Evolutionary conservation across 305 asterid species (phyloP), one percentile per base, ranked within the genome.

Genomic region (Fraxinus greggii): DNA sequence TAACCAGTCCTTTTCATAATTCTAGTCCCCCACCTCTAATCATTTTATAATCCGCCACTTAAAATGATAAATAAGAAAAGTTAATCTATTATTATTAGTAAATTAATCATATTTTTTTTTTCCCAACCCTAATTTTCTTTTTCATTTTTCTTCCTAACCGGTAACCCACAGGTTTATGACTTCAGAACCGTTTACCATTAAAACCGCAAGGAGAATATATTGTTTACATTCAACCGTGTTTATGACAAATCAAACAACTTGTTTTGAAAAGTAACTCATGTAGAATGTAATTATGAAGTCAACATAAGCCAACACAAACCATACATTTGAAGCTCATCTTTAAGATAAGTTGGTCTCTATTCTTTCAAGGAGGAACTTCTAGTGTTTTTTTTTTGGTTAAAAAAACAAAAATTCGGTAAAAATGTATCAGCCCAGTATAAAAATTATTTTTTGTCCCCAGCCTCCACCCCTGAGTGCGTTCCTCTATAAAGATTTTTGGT

Each of bases 401-500:
- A 40, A 40, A 40, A 40, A 1, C 5, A 4, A 33, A 33, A 33
- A 33, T 33, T 33, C 4, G 2, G 45, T 38, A 38, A 38, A 38
- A 38, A 38, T 8, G 45, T 38, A 38, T 9, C 45, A 7, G 45
- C 12, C 45, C 13, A 38, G 3, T 9, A 40, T 10, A 40, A 40
- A 35, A 10, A 40, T 40, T 40, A 38, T 1, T 38, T 7, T 7
- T 36, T 8, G 45, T 36, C 12, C 45, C 45, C 45, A 1, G 36
- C 36, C 36, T 33, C 38, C 36, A 0, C 3, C 36, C 36, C 36
- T 33, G 9, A 35, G 8, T 35, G 9, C 38, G 40, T 84, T 89
- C 92, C 13, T 89, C 90, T 32, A 32, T 32, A 32, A 32, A 74
- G 90, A 88, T 73, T 82, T 89, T 83, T 90, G 91, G 91, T 88